Conservation (phyloP, 2,329 filamentous ascomycete genomes). For the Cladorrhinum sp. region DNA sequence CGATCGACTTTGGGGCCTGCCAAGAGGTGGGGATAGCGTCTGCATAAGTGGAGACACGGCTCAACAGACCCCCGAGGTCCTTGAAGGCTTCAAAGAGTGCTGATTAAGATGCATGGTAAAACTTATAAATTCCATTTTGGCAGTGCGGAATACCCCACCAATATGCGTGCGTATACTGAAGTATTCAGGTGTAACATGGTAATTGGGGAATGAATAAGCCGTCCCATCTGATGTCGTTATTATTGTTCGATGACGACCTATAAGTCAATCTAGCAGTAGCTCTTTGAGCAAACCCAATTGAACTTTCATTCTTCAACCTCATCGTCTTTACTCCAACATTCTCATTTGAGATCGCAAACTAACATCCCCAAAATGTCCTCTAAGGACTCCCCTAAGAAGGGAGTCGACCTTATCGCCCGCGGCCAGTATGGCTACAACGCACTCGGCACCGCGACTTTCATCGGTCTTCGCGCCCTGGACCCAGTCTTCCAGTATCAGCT, state of each 20-base stretch:
- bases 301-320: not conserved
- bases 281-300: not conserved
- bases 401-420: conserved; percentile 36
- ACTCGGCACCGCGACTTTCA: conserved; percentile 37
- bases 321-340: too few relatives aligned
- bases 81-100: not conserved
- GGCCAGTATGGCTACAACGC: conserved; percentile 36
- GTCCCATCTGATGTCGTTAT: too few relatives aligned
- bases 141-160: not conserved
- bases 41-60: not conserved
- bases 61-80: not conserved
- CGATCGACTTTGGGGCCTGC: not conserved
- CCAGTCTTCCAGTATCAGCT: conserved; percentile 34
- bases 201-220: not conserved
- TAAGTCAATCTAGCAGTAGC: not conserved
- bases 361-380: not conserved
- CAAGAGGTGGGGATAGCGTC: not conserved
- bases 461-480: conserved; percentile 38
- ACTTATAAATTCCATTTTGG: not conserved
- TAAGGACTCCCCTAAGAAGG: not conserved
- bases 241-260: not conserved
- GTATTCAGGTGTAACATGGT: not conserved
- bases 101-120: not conserved
- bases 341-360: too few relatives aligned
- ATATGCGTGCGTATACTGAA: not conserved